phyloP scores from a whole-genome alignment of 768 basidiomycete genomes.

The Phaffia australis region DNA sequence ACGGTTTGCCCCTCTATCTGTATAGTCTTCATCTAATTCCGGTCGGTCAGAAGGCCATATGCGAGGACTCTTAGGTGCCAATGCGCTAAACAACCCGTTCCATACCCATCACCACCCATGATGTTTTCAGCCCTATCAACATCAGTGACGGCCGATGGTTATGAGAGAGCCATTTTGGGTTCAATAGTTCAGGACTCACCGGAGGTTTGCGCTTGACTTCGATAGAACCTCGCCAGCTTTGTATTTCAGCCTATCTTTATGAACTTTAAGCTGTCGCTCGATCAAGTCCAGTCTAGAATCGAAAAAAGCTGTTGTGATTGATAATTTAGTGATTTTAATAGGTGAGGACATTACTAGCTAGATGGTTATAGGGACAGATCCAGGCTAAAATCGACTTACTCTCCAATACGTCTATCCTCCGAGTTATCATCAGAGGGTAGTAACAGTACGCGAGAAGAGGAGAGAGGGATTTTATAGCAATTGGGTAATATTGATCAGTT shows the following conservation, averaged over 20 bases:
- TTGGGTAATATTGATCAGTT: too few relatives aligned
- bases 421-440: too few relatives aligned
- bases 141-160: too few relatives aligned
- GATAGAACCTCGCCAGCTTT: slow-evolving; percentile 67
- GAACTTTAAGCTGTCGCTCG: slow-evolving; percentile 71
- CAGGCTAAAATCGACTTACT: too few relatives aligned
- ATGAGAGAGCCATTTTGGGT: too few relatives aligned
- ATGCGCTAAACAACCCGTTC: not conserved
- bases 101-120: not conserved
- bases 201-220: slow-evolving; percentile 43
- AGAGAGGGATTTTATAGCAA: too few relatives aligned
- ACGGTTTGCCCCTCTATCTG: not conserved
- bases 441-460: too few relatives aligned
- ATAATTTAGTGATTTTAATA: too few relatives aligned
- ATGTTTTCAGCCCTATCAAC: too few relatives aligned
- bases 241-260: slow-evolving; percentile 68
- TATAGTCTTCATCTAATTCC: not conserved
- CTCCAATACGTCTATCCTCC: too few relatives aligned
- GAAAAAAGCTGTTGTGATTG: slow-evolving; percentile 9
- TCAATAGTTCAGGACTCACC: not conserved
- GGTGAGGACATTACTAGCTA: too few relatives aligned
- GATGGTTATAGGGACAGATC: too few relatives aligned
- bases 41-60: slow-evolving; percentile 16
- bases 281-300: slow-evolving; percentile 57
- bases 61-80: slow-evolving; percentile 20